Base-by-base conservation (phyloP, 2,329 filamentous ascomycete genomes). In the Diplodia mutila region DNA sequence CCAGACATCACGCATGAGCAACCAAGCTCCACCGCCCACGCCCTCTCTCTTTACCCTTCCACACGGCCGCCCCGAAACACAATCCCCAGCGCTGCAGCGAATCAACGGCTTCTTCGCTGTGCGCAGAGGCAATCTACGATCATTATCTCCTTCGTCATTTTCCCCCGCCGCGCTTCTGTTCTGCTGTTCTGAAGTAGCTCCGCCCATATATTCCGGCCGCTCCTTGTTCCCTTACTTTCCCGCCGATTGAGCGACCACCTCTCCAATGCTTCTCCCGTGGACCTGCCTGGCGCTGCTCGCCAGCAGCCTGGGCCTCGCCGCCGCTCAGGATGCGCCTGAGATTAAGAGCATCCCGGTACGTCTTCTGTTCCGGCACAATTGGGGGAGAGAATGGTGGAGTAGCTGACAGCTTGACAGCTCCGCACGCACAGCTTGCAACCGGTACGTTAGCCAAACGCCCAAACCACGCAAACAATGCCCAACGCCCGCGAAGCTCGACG, bases 361-460 rank as follows among this genome's bases (percentile, higher is more conserved):
- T 79, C 70, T 53, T 59, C 66, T 61, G 61, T 69, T 34, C 69
- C 72, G 42, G 63, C 52, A 39, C 32, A 29, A 51, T 54, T 27
- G 27, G 51, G 25, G 51, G 34, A 14, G 34, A 37, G 25, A n/a
- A n/a, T 57, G 34, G 66, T 9, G 29, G n/a, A 23, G 16, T 25
- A 63, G 48, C 37, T 59, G 21, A 63, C 57, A 70, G 73, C 52
- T 42, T 69, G 54, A 67, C 72, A 96, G 91, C 85, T 97, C 76
- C 89, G 92, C 77, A 97, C 94, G 76, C 94, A 97, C 81, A 94
- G 90, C 75, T 85, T 97, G 70, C 83, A 86, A 78, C 87, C 91
- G 85, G 91, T 94, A 83, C 80, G 90, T 86, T 73, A 68, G 72
- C 69, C 69, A 67, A 49, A 29, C 12, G 42, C 16, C 23, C 66